These are phyloP conservation scores for Fusarium nelsonii DNA, from an alignment of 2,329 filamentous ascomycete genomes.

Conservation along the genomic window DNA sequence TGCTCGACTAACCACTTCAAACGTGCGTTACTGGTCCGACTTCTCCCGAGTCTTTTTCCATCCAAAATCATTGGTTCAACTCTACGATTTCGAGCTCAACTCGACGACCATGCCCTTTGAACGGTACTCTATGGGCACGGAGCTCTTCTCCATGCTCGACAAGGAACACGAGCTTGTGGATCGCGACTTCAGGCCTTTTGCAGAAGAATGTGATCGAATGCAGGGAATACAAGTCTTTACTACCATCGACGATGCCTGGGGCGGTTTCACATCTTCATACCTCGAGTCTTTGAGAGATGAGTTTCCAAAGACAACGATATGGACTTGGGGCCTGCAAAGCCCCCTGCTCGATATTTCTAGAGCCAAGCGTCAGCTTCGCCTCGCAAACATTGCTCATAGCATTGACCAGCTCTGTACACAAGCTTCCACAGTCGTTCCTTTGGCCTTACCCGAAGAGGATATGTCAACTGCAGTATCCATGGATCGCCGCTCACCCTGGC, in stretches of 20 bases:
- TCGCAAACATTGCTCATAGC: conserved; percentile 80
- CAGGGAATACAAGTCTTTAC: conserved; percentile 86
- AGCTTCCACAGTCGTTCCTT: conserved; percentile 81
- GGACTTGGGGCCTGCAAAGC: conserved; percentile 87
- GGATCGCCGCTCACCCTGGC: conserved; percentile 78
- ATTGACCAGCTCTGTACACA: conserved; percentile 76
- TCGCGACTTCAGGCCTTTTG: conserved; percentile 87
- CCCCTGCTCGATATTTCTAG: conserved; percentile 64
- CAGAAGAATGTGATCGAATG: conserved; percentile 92
- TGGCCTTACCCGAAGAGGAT: conserved; percentile 70
- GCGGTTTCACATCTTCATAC: conserved; percentile 79
- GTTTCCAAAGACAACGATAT: conserved; percentile 87
- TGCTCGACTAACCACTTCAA: conserved; percentile 73
- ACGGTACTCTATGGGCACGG: conserved; percentile 85
- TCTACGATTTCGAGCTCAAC: conserved; percentile 88
- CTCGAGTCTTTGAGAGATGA: conserved; percentile 87
- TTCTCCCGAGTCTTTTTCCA: conserved; percentile 95
- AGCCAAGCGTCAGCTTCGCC: conserved; percentile 66
- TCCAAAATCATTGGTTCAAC: conserved; percentile 85
- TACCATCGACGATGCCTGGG: conserved; percentile 82
- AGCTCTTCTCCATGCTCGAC: conserved; percentile 79
- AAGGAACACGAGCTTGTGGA: conserved; percentile 89
- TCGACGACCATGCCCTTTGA: conserved; percentile 87
- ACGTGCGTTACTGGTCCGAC: conserved; percentile 96
- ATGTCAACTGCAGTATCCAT: conserved; percentile 70